Evolutionary conservation across 306 rosid genomes (phyloP).

Genomic region (Cyclanthera cordifolia): DNA sequence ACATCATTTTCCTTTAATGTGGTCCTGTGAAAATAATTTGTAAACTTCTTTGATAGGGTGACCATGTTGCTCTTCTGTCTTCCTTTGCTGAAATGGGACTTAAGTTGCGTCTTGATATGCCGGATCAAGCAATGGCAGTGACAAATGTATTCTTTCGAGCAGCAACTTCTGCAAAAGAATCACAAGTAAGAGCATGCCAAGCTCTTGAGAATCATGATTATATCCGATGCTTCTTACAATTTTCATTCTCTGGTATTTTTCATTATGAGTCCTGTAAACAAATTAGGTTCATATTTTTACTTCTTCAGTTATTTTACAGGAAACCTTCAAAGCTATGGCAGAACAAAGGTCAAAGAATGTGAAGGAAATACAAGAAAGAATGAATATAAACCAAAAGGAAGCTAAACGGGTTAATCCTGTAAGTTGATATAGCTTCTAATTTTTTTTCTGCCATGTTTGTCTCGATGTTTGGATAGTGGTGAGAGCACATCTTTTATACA

Average conservation of each 20-base stretch:
- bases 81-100: conserved; percentile 98
- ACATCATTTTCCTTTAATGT: conserved; percentile 8
- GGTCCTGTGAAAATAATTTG: conserved; percentile 12
- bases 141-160: conserved; percentile 70
- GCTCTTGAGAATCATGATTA: conserved; percentile 13
- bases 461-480: conserved; percentile 1
- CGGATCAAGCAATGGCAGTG: conserved; percentile 90
- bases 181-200: conserved; percentile 33
- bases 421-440: conserved; percentile 30
- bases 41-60: conserved; percentile 55
- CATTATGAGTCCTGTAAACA: conserved; percentile 4
- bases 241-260: conserved; percentile 13
- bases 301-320: conserved; percentile 29
- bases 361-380: conserved; percentile 77
- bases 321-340: conserved; percentile 48
- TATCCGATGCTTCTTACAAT: conserved; percentile 1
- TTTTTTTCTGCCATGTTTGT: conserved; percentile 14
- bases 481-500: conserved; percentile 17
- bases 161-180: conserved; percentile 65
- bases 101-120: conserved; percentile 77
- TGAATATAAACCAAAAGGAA: conserved; percentile 68
- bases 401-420: conserved; percentile 93
- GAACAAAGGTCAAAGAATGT: conserved; percentile 68
- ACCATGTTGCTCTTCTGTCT: conserved; percentile 84
- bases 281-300: conserved; percentile 11